Conservation (phyloP, 2,329 filamentous ascomycete species). For the Pyricularia grisea region DNA sequence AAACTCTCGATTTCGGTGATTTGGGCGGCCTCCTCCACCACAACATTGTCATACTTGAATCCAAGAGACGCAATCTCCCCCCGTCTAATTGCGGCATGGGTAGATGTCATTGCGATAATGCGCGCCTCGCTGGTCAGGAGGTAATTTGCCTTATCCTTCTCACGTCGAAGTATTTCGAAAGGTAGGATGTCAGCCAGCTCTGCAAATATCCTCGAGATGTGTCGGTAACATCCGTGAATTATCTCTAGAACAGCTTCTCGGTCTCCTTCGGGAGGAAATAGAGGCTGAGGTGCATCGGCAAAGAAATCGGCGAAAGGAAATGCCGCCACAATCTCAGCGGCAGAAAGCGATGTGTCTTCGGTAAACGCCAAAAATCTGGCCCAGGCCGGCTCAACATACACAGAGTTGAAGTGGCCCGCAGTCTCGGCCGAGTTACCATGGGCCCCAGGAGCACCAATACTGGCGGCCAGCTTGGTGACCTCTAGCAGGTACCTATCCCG, state of each 20-base stretch:
- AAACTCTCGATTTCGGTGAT: conserved; percentile 98
- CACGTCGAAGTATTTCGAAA: conserved; percentile 84
- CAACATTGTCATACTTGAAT: conserved; percentile 93
- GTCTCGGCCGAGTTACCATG: conserved; percentile 95
- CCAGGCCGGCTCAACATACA: conserved; percentile 87
- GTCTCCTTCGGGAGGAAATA: conserved; percentile 61
- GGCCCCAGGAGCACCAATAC: conserved; percentile 81
- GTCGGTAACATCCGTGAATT: conserved; percentile 75
- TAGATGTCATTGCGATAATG: conserved; percentile 97
- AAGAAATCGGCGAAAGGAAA: conserved; percentile 93
- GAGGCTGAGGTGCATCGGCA: conserved; percentile 71
- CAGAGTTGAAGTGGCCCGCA: conserved; percentile 89
- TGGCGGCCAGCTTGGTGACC: conserved; percentile 76
- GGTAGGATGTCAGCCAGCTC: conserved; percentile 89
- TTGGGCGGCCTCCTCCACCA: conserved; percentile 98
- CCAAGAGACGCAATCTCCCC: conserved; percentile 86
- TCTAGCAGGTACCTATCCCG: conserved; percentile 69
- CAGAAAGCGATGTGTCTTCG: conserved; percentile 43
- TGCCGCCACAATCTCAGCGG: conserved; percentile 53
- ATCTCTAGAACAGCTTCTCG: conserved; percentile 65
- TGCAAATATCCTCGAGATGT: conserved; percentile 82
- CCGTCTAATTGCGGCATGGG: conserved; percentile 89
- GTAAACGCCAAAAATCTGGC: conserved; percentile 66
- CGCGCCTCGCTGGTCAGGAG: conserved; percentile 92
- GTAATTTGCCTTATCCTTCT: conserved; percentile 92